These are phyloP conservation scores for Westerdykella aurantiaca DNA, from an alignment of 2,329 filamentous ascomycete species.

Conservation along the genomic window DNA sequence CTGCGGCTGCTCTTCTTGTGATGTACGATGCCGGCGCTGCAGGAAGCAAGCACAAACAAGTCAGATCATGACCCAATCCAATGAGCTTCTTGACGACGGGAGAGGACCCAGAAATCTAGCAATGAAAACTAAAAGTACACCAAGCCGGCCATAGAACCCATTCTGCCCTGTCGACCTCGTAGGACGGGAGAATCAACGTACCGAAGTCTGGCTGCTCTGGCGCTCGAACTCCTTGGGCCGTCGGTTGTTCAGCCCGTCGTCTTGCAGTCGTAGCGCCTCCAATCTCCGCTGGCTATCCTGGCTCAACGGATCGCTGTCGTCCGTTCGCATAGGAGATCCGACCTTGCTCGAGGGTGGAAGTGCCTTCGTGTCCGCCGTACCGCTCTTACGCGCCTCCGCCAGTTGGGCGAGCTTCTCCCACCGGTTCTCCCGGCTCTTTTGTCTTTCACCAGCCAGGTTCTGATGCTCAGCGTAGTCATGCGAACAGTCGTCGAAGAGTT, in stretches of 20 bases:
- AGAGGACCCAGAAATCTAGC: conserved; percentile 33
- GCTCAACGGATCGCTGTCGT: conserved; percentile 72
- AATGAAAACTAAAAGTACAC: conserved; percentile 39
- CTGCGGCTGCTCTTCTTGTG: conserved; percentile 29
- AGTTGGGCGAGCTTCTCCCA: conserved; percentile 84
- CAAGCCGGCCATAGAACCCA: conserved; percentile 36
- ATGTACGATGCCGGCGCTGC: conserved; percentile 36
- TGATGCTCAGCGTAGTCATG: conserved; percentile 97
- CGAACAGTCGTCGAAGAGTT: conserved; percentile 96
- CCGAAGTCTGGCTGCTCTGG: conserved; percentile 37
- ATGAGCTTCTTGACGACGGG: conserved; percentile 30
- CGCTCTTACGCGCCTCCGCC: conserved; percentile 63
- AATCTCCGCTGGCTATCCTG: conserved; percentile 83
- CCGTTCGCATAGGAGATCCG: conserved; percentile 45
- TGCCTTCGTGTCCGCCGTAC: conserved; percentile 19
- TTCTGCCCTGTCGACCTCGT: conserved; percentile 33
- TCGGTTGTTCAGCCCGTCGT: conserved; percentile 50
- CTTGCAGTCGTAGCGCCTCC: conserved; percentile 84
- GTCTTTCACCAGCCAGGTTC: conserved; percentile 79
- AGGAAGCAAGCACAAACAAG: conserved; percentile 34
- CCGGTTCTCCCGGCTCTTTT: conserved; percentile 74
- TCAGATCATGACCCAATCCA: conserved; percentile 36
- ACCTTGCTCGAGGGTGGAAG: conserved; percentile 27
- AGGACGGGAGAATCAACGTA: conserved; percentile 42
- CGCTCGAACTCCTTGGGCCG: conserved; percentile 39